Evolutionary conservation across 495 filamentous ascomycete species (phyloP), one percentile per base, ranked within the genome.

Genomic region (Clohesyomyces aquaticus): DNA sequence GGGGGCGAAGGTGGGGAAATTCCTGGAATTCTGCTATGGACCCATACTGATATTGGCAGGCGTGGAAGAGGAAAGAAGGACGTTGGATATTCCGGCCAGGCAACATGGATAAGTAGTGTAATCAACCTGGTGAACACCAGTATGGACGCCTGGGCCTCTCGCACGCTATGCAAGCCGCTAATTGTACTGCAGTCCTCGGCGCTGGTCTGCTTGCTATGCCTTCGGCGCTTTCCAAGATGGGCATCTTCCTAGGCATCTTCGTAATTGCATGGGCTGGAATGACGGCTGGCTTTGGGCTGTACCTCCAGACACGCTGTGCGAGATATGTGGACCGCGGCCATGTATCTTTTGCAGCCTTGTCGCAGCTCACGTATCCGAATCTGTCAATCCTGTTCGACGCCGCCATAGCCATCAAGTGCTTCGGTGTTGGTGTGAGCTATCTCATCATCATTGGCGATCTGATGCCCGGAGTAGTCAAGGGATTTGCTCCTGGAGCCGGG

Each of bases 401-500:
- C 3, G 94, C 94, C 0, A 98, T 98, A 71, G 91, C 93, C 6
- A 90, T 98, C 71, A 98, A 98, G 72, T 98, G 94, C 73, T 98
- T 98, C 76, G 94, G 88, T 58, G 94, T 98, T 18, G 95, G 88
- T 8, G 89, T 98, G 43, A 96, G 91, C 72, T 98, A 98, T 75
- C 84, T 98, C 68, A 98, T 98, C 65, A 96, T 98, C 67, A 98
- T 98, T 68, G 94, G 94, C 18, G 94, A 98, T 72, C 79, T 98
- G 66, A 98, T 98, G 94, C 94, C 95, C 1, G 94, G 90, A 3
- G 94, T 98, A 9, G 85, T 94, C 0, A 77, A 83, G 71, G 92
- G 91, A 1, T 88, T 93, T 73, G 80, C 77, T 49, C 84, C 87
- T 48, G 77, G 80, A 43, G 81, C 80, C 3, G 84, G 81, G 0